Evolutionary conservation across 192 early-diverging fungal genomes (phyloP), one percentile per base, ranked within the genome.

Genomic region (Entomortierella beljakovae): DNA sequence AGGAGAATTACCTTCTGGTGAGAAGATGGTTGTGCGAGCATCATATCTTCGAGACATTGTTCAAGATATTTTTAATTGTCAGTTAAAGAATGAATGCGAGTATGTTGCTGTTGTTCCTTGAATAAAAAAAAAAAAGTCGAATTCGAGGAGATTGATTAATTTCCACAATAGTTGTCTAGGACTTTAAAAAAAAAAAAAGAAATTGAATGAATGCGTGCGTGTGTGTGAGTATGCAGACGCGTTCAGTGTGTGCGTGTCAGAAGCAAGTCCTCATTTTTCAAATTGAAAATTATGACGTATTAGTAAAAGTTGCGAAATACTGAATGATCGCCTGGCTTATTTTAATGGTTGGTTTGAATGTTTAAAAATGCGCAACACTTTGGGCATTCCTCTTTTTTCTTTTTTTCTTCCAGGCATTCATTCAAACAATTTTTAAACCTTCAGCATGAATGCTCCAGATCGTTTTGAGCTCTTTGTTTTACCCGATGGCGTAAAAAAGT

Each of bases 21-120:
- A 99, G 84, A 99, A 99, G 81, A 99, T 98, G 38, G 98, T 99
- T 53, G 98, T 99, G 80, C 96, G 92, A 32, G 95, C 92, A 85
- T 99, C 98, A 89, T 99, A 99, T 86, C 98, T 88, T 81, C 98
- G 89, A 32, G 98, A 93, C 96, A 98, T 99, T 52, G 37, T 48
- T 67, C 38, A 26, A 25, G 33, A 33, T 16, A 61, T 20, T 8
- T 13, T 61, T 28, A 29, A n/a, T 34, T 9, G 18, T 35, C n/a
- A 18, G 61, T 51, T 33, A 28, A 34, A 25, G 43, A 62, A 51
- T 25, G n/a, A 5, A 4, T 34, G 58, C 8, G 56, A 37, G 11
- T 10, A 5, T 20, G 15, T 46, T 46, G 15, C 43, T 46, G 5
- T 11, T 16, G 11, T 46, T 46, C 43, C 20, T 3, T 46, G 11